Conservation (phyloP, 2,329 filamentous ascomycete genomes). For the Arthrinium puccinioides region DNA sequence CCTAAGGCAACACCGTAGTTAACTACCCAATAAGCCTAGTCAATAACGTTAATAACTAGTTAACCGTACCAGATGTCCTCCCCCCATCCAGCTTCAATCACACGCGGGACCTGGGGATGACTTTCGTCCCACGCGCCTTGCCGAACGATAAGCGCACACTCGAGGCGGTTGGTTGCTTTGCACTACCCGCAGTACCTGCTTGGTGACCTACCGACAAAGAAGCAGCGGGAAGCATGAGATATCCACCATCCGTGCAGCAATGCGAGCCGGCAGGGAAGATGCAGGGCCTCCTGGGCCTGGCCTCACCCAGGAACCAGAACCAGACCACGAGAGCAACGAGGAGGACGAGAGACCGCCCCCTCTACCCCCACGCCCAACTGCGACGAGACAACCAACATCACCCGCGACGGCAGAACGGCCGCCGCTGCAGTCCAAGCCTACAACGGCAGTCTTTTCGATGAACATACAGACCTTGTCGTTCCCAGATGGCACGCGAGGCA, state of each 20-base stretch:
- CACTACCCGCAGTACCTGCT: too few species aligned
- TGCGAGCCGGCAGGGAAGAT: conserved; percentile 20
- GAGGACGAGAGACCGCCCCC: conserved; percentile 44
- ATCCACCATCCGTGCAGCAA: conserved; percentile 11
- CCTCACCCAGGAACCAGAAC: conserved; percentile 5
- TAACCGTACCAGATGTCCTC: too few species aligned
- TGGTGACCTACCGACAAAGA: too few species aligned
- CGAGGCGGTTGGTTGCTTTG: too few species aligned
- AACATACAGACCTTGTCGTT: conserved; percentile 74
- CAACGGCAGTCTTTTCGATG: conserved; percentile 75
- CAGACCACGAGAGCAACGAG: conserved; percentile 11
- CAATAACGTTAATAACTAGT: too few species aligned
- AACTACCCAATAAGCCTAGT: too few species aligned
- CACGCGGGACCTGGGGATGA: too few species aligned
- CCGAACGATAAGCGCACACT: too few species aligned
- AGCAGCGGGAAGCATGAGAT: conserved; percentile 5
- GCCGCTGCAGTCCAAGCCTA: conserved; percentile 56
- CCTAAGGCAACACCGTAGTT: too few species aligned
- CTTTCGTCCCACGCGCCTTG: too few species aligned
- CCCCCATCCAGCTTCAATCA: too few species aligned
- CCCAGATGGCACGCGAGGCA: conserved; percentile 61
- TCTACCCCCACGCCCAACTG: conserved; percentile 42
- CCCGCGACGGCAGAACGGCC: conserved; percentile 22
- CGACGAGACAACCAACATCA: conserved; percentile 17
- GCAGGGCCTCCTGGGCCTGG: conserved; percentile 17